These are phyloP conservation scores for Guyanaporus albipodus DNA, from an alignment of 768 basidiomycete species.

Conservation along the genomic window DNA sequence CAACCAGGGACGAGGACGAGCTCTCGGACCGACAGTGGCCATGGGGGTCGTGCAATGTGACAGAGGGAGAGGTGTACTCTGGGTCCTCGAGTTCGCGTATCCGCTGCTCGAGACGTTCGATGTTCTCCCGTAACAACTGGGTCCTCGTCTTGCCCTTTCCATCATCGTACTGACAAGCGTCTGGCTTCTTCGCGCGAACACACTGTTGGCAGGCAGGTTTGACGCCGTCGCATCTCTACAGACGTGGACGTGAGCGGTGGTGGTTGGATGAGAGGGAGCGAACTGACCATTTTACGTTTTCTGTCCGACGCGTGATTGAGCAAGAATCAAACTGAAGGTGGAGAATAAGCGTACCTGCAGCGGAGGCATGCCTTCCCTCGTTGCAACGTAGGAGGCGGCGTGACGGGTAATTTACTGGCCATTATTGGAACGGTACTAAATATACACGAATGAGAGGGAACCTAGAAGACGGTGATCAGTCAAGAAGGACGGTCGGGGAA, in stretches of 20 bases:
- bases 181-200: conserved; percentile 69
- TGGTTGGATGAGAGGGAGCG: not conserved
- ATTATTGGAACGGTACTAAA: conserved; percentile 36
- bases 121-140: conserved; percentile 73
- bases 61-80: conserved; percentile 63
- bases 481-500: not conserved
- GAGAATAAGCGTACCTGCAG: conserved; percentile 50
- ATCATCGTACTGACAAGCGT: conserved; percentile 78
- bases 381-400: conserved; percentile 45
- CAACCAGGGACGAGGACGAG: conserved; percentile 47
- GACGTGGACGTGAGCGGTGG: conserved; percentile 12
- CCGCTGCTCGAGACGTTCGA: conserved; percentile 65
- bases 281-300: conserved; percentile 65
- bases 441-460: conserved; percentile 29
- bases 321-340: conserved; percentile 5
- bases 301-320: conserved; percentile 32
- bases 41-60: conserved; percentile 70
- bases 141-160: conserved; percentile 82
- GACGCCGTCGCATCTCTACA: conserved; percentile 69
- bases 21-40: conserved; percentile 39
- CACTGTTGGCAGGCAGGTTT: conserved; percentile 82
- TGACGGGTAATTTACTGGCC: conserved; percentile 30
- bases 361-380: conserved; percentile 69
- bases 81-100: conserved; percentile 75
- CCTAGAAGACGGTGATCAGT: conserved; percentile 12